Conservation (phyloP, 1,284 basidiomycete species). For the Cryptococcus sp. region DNA sequence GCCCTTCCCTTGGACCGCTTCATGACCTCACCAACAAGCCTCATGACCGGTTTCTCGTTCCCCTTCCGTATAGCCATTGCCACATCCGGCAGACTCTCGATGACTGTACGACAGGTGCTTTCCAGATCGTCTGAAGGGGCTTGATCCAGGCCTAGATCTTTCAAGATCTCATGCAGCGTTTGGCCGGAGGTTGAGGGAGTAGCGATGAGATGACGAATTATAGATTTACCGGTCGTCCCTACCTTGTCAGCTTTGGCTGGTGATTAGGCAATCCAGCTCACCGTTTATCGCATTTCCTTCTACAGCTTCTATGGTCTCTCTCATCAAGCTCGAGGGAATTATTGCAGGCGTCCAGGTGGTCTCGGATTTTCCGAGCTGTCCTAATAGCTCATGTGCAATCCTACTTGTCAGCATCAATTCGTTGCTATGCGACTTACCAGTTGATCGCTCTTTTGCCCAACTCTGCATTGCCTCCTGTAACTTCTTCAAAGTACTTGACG, state of each 20-base stretch:
- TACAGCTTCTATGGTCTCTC: conserved; percentile 73
- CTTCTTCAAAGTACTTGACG: conserved; percentile 69
- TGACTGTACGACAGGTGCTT: conserved; percentile 59
- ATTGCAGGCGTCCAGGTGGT: conserved; percentile 62
- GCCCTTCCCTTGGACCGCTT: conserved; percentile 72
- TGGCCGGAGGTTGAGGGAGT: conserved; percentile 9
- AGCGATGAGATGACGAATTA: conserved; percentile 61
- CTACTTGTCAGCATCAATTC: conserved; percentile 48
- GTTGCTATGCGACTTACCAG: conserved; percentile 58
- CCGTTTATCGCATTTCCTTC: conserved; percentile 65
- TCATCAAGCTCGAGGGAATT: conserved; percentile 62
- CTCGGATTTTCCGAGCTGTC: conserved; percentile 62
- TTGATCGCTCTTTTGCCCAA: conserved; percentile 66
- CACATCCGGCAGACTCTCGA: conserved; percentile 66
- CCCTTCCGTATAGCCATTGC: conserved; percentile 66
- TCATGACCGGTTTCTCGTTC: conserved; percentile 76
- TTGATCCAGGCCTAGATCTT: conserved; percentile 21
- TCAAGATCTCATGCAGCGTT: conserved; percentile 49
- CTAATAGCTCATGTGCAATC: conserved; percentile 81
- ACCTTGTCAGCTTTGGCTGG: not conserved
- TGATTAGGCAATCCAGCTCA: conserved; percentile 21
- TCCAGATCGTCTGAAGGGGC: conserved; percentile 46
- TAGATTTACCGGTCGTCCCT: conserved; percentile 57
- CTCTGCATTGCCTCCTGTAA: conserved; percentile 45
- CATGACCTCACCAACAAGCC: conserved; percentile 87